phyloP scores from a whole-genome alignment of 345 rosid genomes.

The Moricandia arvensis region DNA sequence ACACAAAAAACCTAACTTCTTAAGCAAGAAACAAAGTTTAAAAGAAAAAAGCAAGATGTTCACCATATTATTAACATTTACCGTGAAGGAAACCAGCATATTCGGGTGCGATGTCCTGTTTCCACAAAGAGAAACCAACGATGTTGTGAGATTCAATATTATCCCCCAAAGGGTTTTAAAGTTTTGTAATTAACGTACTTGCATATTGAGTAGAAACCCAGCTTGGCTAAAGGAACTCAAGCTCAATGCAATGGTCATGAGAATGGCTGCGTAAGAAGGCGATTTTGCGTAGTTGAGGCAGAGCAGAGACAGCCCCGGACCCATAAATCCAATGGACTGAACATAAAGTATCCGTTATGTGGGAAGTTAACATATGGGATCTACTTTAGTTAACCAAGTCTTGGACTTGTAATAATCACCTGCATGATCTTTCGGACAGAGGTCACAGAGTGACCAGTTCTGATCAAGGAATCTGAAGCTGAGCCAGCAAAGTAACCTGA shows the following conservation, averaged over 20 bases:
- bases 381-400: not conserved
- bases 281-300: slow-evolving; percentile 75
- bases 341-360: not conserved
- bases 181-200: slow-evolving; percentile 48
- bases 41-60: not conserved
- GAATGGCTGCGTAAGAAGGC: slow-evolving; percentile 57
- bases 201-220: slow-evolving; percentile 93
- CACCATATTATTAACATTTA: slow-evolving; percentile 21
- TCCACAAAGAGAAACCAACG: not conserved
- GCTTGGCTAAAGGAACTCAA: slow-evolving; percentile 98
- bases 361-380: not conserved
- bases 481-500: slow-evolving; percentile 81
- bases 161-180: not conserved
- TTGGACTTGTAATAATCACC: slow-evolving; percentile 39
- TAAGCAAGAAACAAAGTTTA: slow-evolving; percentile 1
- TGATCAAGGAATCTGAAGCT: slow-evolving; percentile 65
- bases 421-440: slow-evolving; percentile 88
- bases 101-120: slow-evolving; percentile 94
- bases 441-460: slow-evolving; percentile 74
- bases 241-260: slow-evolving; percentile 74
- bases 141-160: slow-evolving; percentile 18
- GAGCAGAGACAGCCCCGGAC: slow-evolving; percentile 80
- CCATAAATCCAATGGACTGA: slow-evolving; percentile 87
- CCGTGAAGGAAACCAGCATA: slow-evolving; percentile 90
- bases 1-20: slow-evolving; percentile 1